A percentile compares a stretch with the other conserved stretches of the same genome.
phyloP scores from a whole-genome alignment of 352 stramenopile species.

The Aphanomyces cochlioides region DNA sequence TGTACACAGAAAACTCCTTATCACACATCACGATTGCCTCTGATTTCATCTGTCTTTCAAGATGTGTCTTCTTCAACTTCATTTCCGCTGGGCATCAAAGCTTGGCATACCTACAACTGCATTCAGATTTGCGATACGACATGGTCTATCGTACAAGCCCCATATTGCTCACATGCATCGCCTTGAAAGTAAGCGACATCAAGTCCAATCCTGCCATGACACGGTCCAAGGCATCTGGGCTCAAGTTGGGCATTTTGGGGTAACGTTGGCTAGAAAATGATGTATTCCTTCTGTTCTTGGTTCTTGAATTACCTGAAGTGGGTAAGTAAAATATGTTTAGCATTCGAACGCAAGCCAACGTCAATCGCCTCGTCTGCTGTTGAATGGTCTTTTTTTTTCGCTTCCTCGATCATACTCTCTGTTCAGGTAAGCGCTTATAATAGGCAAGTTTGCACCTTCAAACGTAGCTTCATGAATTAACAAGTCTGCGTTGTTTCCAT shows the following conservation, averaged over 20 bases:
- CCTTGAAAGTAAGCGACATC: conserved; percentile 63
- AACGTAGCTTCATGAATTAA: conserved; percentile 98
- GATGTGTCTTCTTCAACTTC: conserved; percentile 21
- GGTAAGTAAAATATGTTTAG: conserved; percentile 90
- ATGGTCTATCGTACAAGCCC: conserved; percentile 43
- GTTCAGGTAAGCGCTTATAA: background rate
- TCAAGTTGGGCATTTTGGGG: conserved; percentile 62
- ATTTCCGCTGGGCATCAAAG: conserved; percentile 19
- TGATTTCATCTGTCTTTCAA: background rate
- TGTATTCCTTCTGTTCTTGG: background rate
- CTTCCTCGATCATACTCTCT: conserved; percentile 89
- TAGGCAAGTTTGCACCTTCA: conserved; percentile 42
- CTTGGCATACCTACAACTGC: conserved; percentile 25
- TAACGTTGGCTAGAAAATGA: conserved; percentile 58
- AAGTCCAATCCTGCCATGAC: conserved; percentile 74
- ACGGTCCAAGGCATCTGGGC: conserved; percentile 38
- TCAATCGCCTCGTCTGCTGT: conserved; percentile 91
- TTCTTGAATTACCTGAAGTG: conserved; percentile 88
- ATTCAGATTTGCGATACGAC: background rate
- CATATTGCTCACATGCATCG: conserved; percentile 54
- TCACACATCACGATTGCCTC: too few species aligned
- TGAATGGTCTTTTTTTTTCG: conserved; percentile 92
- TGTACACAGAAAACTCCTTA: too few species aligned
- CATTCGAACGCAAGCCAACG: conserved; percentile 69
- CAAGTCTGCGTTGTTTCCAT: conserved; percentile 68